phyloP scores from a whole-genome alignment of 169 alveolate species.

The Cystoisospora suis region DNA sequence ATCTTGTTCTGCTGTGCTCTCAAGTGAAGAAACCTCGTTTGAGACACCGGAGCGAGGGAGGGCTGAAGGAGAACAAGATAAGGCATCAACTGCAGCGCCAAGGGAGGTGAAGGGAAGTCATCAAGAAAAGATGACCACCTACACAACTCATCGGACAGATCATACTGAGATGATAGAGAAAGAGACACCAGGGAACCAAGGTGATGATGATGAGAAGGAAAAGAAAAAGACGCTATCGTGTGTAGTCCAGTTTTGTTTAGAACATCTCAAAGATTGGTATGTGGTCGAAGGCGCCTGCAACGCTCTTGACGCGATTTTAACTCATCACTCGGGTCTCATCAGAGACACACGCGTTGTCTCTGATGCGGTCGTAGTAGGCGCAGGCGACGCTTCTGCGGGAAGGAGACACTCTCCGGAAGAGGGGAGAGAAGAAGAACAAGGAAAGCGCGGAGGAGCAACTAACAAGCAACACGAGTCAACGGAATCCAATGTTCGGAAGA shows the following conservation, averaged over 20 bases:
- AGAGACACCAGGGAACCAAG: no score
- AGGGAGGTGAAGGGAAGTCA: no score
- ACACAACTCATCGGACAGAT: no score
- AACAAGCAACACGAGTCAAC: background rate
- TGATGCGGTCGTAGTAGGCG: background rate
- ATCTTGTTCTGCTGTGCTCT: no score
- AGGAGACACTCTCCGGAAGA: background rate
- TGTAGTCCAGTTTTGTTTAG: background rate
- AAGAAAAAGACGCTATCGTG: background rate
- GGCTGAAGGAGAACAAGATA: background rate
- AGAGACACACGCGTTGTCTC: conserved; percentile 22
- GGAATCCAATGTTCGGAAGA: background rate
- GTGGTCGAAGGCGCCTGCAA: conserved; percentile 10
- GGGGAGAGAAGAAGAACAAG: background rate
- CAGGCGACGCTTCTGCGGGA: conserved; percentile 19
- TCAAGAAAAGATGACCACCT: no score
- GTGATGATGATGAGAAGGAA: background rate
- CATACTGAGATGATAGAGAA: no score
- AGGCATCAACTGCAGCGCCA: background rate
- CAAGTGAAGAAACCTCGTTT: no score
- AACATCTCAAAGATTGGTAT: conserved; percentile 7
- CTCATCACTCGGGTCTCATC: background rate
- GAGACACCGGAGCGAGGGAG: background rate
- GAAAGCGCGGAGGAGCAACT: background rate
- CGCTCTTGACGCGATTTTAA: background rate